These are phyloP conservation scores for Yamadazyma paraphyllophila DNA, from an alignment of 805 yeast genomes.

Conservation along the genomic window DNA sequence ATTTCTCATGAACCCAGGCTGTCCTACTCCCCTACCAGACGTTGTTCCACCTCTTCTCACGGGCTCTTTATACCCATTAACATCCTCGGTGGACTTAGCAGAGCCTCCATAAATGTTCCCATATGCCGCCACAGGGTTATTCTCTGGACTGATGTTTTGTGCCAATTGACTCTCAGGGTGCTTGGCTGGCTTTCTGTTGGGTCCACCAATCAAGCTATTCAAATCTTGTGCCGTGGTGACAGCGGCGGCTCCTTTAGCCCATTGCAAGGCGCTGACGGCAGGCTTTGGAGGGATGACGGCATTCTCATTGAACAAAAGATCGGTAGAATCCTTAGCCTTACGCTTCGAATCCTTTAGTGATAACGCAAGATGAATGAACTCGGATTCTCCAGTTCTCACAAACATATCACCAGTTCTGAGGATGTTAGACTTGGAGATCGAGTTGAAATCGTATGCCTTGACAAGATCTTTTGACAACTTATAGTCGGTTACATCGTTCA, in stretches of 20 bases:
- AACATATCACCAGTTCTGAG: constrained; percentile 57
- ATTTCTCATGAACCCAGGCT: constrained; percentile 43
- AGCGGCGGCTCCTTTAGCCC: constrained; percentile 76
- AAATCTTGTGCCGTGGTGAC: constrained; percentile 62
- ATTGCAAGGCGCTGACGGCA: constrained; percentile 68
- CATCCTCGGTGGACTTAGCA: constrained; percentile 15
- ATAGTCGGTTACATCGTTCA: constrained; percentile 55
- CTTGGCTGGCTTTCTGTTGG: constrained; percentile 60
- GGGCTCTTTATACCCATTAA: constrained; percentile 46
- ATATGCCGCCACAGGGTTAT: constrained; percentile 35
- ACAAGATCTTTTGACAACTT: constrained; percentile 33
- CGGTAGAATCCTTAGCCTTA: constrained; percentile 34
- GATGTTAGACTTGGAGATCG: constrained; percentile 24
- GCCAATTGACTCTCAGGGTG: constrained; percentile 59
- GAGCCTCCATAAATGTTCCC: constrained; percentile 20
- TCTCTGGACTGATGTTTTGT: constrained; percentile 43
- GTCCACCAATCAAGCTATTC: constrained; percentile 69
- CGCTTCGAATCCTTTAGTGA: constrained; percentile 18
- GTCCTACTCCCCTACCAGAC: constrained; percentile 37
- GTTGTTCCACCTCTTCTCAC: constrained; percentile 34
- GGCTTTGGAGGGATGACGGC: constrained; percentile 78
- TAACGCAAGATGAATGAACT: constrained; percentile 29
- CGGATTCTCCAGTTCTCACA: constrained; percentile 54
- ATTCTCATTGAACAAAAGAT: constrained; percentile 66
- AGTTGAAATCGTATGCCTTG: constrained; percentile 17